Conservation (phyloP, 2,329 filamentous ascomycete genomes). For the Fusarium nurragi region DNA sequence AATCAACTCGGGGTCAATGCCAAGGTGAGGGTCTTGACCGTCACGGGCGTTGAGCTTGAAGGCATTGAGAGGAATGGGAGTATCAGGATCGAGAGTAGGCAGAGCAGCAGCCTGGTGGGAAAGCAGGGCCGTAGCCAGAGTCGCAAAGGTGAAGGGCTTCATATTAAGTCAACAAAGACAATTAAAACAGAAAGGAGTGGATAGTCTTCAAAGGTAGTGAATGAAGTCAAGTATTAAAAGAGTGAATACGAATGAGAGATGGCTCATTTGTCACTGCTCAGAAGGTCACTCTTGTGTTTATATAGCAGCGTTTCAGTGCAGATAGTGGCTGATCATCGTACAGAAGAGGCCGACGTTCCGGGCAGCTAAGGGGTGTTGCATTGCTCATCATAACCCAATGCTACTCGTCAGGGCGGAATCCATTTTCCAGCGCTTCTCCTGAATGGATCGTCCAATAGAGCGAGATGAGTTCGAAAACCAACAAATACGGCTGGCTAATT, state of each 20-base stretch:
- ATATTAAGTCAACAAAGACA: constrained; percentile 3
- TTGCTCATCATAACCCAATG: background rate
- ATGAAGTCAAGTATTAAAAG: constrained; percentile 9
- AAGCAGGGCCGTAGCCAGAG: constrained; percentile 18
- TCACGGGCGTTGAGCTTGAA: constrained; percentile 9
- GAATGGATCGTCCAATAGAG: constrained; percentile 16
- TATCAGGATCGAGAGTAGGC: constrained; percentile 14
- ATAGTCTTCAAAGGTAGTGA: background rate
- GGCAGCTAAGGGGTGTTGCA: background rate
- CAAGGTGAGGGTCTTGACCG: constrained; percentile 20
- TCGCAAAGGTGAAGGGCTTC: constrained; percentile 24
- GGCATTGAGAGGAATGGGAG: constrained; percentile 27
- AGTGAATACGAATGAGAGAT: constrained; percentile 25
- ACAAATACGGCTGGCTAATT: background rate
- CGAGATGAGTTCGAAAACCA: constrained; percentile 24
- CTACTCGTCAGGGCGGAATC: background rate
- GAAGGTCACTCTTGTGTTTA: constrained; percentile 10
- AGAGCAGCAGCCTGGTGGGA: constrained; percentile 19
- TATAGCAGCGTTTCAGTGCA: background rate
- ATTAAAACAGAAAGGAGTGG: constrained; percentile 10
- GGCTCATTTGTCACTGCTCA: constrained; percentile 26
- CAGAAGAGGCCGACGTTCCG: background rate
- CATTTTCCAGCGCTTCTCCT: background rate
- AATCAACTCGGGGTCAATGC: constrained; percentile 31
- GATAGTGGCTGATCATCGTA: background rate